A percentile compares a stretch with the other conserved stretches of the same genome.
These are phyloP conservation scores for Solanum hybrid DNA, from an alignment of 305 asterid genomes.

Conservation along the genomic window DNA sequence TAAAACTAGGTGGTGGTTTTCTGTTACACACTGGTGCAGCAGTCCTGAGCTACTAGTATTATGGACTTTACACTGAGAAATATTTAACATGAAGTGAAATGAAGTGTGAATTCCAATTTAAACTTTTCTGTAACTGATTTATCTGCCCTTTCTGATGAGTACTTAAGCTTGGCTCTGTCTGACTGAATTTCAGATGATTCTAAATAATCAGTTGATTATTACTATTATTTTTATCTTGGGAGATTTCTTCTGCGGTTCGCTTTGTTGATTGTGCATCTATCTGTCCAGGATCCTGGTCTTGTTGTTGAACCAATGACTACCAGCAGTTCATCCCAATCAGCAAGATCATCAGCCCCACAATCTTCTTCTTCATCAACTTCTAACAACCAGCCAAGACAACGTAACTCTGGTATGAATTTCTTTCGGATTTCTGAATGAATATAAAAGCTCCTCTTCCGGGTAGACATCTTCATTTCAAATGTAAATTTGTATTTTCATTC, in stretches of 20 bases:
- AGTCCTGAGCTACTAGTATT: not conserved
- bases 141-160: not conserved
- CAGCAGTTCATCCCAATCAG: conserved; percentile 47
- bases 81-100: not conserved
- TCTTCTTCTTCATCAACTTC: conserved; percentile 42
- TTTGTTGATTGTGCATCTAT: not conserved
- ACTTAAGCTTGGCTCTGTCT: not conserved
- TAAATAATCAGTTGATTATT: not conserved
- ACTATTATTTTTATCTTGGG: not conserved
- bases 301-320: conserved; percentile 74
- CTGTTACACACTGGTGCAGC: not conserved
- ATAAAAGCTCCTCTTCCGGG: not conserved
- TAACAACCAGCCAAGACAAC: conserved; percentile 35
- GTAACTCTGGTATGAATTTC: conserved; percentile 37
- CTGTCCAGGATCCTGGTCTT: conserved; percentile 63
- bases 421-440: not conserved
- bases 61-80: not conserved
- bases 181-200: not conserved
- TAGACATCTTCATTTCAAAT: not conserved
- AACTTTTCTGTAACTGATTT: not conserved
- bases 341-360: conserved; percentile 42
- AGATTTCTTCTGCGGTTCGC: not conserved
- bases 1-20: not conserved
- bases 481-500: not conserved
- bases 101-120: not conserved